phyloP scores from a whole-genome alignment of 139 green algal genomes.

The Parachlorella kessleri region DNA sequence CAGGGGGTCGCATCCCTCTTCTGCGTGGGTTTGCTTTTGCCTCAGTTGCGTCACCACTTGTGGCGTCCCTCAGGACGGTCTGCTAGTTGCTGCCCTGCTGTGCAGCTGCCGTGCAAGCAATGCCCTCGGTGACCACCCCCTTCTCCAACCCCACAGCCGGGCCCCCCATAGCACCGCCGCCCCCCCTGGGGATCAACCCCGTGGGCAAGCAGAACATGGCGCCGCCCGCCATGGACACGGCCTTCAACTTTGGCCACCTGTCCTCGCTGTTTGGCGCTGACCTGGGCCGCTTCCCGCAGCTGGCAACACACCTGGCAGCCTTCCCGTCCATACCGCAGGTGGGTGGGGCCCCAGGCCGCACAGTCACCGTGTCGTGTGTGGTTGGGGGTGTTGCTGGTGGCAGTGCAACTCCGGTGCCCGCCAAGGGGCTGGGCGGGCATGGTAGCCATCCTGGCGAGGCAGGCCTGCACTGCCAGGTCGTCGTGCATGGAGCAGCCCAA shows the following conservation, averaged over 20 bases:
- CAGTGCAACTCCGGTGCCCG: neutral
- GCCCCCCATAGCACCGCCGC: conserved; percentile 8
- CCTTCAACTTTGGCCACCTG: conserved; percentile 25
- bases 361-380: neutral
- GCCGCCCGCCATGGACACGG: neutral
- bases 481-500: too few species aligned
- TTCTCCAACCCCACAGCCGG: too few species aligned
- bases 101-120: neutral
- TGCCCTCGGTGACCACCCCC: neutral
- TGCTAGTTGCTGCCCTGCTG: neutral
- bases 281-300: conserved; percentile 22
- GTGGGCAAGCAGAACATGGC: neutral
- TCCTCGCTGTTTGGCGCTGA: conserved; percentile 26
- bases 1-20: too few species aligned
- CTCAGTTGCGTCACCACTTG: too few species aligned
- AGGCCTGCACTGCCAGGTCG: too few species aligned
- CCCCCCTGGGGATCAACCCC: too few species aligned
- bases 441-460: neutral
- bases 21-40: too few species aligned
- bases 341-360: neutral
- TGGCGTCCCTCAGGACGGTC: too few species aligned
- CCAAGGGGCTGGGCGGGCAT: neutral
- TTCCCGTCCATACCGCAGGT: conserved; percentile 42
- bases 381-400: neutral
- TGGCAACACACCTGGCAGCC: conserved; percentile 22